Conservation (phyloP, 345 rosid species). For the Citrus australasica region DNA sequence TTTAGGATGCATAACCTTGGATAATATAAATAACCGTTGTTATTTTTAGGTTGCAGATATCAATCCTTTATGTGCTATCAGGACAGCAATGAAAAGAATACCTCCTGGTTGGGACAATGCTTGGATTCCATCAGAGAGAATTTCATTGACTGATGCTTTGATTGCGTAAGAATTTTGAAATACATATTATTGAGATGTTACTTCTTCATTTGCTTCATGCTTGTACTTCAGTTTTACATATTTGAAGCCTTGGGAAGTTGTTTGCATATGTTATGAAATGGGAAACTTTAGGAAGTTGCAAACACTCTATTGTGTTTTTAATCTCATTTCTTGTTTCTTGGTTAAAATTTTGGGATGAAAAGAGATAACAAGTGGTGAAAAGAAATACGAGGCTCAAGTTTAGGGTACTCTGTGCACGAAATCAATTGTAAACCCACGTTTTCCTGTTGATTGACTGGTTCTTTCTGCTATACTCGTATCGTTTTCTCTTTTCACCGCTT, state of each 20-base stretch:
- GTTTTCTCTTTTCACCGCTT: neutral
- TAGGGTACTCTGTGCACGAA: neutral
- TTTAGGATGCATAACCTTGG: neutral
- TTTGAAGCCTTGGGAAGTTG: neutral
- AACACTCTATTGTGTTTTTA: neutral
- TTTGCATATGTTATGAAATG: neutral
- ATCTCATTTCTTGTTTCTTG: neutral
- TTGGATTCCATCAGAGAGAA: slow-evolving; percentile 74
- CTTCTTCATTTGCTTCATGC: neutral
- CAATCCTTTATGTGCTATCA: slow-evolving; percentile 64
- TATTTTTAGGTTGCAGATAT: slow-evolving; percentile 60
- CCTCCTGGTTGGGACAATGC: slow-evolving; percentile 70
- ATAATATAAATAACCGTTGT: neutral
- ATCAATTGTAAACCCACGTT: neutral
- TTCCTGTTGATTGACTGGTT: neutral
- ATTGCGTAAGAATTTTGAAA: slow-evolving; percentile 47
- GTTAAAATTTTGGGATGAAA: neutral
- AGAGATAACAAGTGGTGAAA: neutral
- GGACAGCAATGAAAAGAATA: slow-evolving; percentile 67
- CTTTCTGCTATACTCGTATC: neutral
- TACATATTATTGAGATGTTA: neutral
- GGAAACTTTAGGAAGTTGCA: neutral
- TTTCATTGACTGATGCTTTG: slow-evolving; percentile 60
- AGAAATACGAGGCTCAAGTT: neutral
- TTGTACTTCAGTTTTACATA: neutral